These are phyloP conservation scores for Schwanniomyces vanrijiae DNA, from an alignment of 805 yeast genomes.

Conservation along the genomic window DNA sequence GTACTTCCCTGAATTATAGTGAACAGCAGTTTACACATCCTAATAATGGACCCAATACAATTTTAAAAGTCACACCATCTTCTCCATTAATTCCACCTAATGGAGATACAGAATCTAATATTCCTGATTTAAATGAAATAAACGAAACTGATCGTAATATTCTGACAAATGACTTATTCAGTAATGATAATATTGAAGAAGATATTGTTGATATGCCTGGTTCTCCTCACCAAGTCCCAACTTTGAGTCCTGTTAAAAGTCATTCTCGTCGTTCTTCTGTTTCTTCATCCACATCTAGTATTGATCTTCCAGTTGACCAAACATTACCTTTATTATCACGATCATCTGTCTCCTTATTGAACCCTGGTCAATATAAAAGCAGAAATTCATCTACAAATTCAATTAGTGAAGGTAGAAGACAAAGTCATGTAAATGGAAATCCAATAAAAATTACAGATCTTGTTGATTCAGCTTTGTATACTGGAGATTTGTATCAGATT, in stretches of 20 bases:
- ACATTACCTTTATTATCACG: slow-evolving; percentile 28
- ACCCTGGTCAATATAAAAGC: slow-evolving; percentile 4
- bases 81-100: slow-evolving; percentile 11
- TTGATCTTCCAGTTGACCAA: slow-evolving; percentile 25
- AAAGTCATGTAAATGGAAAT: slow-evolving; percentile 12
- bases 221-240: slow-evolving; percentile 10
- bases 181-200: slow-evolving; percentile 5
- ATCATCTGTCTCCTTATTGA: slow-evolving; percentile 22
- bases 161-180: not conserved
- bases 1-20: not conserved
- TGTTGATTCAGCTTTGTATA: slow-evolving; percentile 25
- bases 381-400: slow-evolving; percentile 26
- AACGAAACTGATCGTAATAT: not conserved
- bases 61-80: not conserved
- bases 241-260: slow-evolving; percentile 4
- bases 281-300: slow-evolving; percentile 16
- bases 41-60: not conserved
- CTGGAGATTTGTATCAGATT: slow-evolving; percentile 17
- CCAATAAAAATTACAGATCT: slow-evolving; percentile 22
- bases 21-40: too few species aligned
- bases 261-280: slow-evolving; percentile 21
- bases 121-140: not conserved
- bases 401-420: slow-evolving; percentile 17
- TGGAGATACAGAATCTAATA: slow-evolving; percentile 12
- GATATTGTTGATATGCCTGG: slow-evolving; percentile 18